phyloP scores from a whole-genome alignment of 129 eudicot species.

The Pittosporum tobira region DNA sequence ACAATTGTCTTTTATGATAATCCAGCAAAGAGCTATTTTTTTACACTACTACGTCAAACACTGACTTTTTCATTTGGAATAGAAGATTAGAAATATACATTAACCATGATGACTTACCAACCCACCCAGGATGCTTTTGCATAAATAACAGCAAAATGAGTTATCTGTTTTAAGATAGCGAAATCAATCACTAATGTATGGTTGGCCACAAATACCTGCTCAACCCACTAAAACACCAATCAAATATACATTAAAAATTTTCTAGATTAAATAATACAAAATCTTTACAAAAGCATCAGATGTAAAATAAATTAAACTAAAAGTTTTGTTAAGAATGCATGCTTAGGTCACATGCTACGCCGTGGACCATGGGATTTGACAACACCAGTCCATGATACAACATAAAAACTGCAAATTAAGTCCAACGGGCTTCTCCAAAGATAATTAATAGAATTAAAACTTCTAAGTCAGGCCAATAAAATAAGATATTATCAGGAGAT shows the following conservation, averaged over 20 bases:
- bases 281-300: not conserved
- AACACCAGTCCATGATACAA: constrained; percentile 98
- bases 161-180: constrained; percentile 86
- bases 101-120: constrained; percentile 44
- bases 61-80: not conserved
- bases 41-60: not conserved
- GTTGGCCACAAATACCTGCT: constrained; percentile 91
- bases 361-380: constrained; percentile 94
- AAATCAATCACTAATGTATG: constrained; percentile 97
- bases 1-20: not conserved
- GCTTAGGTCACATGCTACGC: constrained; percentile 83
- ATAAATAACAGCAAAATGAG: constrained; percentile 94
- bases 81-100: not conserved
- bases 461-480: not conserved
- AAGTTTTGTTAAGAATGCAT: constrained; percentile 29
- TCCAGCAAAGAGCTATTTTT: not conserved
- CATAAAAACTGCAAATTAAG: constrained; percentile 90
- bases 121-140: constrained; percentile 99
- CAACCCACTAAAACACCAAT: not conserved
- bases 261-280: not conserved
- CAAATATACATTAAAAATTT: constrained; percentile 6
- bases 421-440: constrained; percentile 75
- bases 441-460: not conserved
- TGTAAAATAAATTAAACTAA: not conserved
- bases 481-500: not conserved